Evolutionary conservation across 306 rosid genomes (phyloP).

Genomic region (Sesbania bispinosa): DNA sequence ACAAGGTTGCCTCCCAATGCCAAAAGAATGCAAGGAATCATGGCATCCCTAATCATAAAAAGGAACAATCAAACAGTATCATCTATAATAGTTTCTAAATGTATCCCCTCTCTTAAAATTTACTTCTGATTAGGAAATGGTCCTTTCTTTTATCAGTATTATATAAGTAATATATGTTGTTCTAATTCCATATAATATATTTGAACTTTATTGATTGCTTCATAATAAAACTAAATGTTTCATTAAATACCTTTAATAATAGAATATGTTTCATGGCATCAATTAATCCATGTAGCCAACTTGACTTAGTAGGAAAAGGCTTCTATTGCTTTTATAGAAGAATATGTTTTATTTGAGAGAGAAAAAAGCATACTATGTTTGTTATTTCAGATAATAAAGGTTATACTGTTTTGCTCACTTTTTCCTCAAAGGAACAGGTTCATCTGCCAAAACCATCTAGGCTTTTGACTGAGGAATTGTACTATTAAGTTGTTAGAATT

Average conservation of each 20-base stretch:
- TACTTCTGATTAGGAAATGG: neutral
- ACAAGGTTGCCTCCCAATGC: conserved; percentile 97
- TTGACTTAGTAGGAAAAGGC: too few species aligned
- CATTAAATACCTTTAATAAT: too few species aligned
- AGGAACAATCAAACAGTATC: conserved; percentile 25
- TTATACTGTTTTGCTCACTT: neutral
- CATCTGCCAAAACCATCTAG: neutral
- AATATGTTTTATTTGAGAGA: too few species aligned
- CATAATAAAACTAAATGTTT: too few species aligned
- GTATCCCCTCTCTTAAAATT: neutral
- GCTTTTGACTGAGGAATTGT: neutral
- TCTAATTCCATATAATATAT: neutral
- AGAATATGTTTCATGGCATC: too few species aligned
- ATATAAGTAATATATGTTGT: too few species aligned
- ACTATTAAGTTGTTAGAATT: neutral
- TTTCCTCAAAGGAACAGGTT: neutral
- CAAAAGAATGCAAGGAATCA: conserved; percentile 98
- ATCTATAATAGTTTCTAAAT: conserved; percentile 1
- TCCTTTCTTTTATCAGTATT: too few species aligned
- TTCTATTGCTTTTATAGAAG: too few species aligned
- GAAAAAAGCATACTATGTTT: neutral
- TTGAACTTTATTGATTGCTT: conserved; percentile 13
- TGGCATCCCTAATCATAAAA: conserved; percentile 82
- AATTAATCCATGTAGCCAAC: too few species aligned
- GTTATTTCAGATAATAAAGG: neutral